These are phyloP conservation scores for Gossypium anomalum DNA, from an alignment of 345 rosid species.

Conservation along the genomic window DNA sequence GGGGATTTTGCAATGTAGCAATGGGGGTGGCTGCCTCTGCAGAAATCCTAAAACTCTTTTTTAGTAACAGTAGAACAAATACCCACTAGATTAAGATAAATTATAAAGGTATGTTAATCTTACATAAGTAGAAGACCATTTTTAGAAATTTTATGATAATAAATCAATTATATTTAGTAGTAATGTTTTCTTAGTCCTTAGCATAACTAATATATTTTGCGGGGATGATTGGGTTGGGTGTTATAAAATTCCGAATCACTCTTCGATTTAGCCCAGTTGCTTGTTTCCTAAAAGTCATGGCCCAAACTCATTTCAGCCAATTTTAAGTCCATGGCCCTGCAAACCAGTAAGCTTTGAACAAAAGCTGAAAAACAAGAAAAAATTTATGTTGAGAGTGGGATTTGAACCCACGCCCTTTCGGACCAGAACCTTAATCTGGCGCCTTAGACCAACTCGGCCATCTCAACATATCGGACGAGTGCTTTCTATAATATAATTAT, in stretches of 20 bases:
- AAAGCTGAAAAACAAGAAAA: too few species aligned
- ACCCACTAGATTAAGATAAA: not conserved
- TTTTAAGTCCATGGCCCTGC: too few species aligned
- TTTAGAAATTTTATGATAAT: not conserved
- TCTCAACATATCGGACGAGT: conserved; percentile 13
- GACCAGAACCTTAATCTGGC: conserved; percentile 87
- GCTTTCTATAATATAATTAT: too few species aligned
- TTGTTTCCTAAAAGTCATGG: not conserved
- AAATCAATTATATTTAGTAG: not conserved
- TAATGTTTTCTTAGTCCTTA: too few species aligned
- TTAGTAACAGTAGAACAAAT: not conserved
- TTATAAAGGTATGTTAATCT: not conserved
- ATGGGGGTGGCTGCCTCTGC: not conserved
- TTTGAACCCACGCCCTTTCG: conserved; percentile 83
- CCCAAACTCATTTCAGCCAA: not conserved
- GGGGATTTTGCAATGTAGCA: not conserved
- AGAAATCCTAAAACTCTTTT: not conserved
- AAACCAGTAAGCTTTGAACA: too few species aligned
- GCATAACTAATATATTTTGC: too few species aligned
- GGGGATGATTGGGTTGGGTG: too few species aligned
- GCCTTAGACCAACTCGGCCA: conserved; percentile 83
- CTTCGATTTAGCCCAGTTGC: too few species aligned
- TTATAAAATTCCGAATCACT: too few species aligned
- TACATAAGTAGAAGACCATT: not conserved
- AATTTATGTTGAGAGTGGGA: conserved; percentile 54